Evolutionary conservation across 768 basidiomycete species (phyloP).

Genomic region (Rhodotorula toruloides): DNA sequence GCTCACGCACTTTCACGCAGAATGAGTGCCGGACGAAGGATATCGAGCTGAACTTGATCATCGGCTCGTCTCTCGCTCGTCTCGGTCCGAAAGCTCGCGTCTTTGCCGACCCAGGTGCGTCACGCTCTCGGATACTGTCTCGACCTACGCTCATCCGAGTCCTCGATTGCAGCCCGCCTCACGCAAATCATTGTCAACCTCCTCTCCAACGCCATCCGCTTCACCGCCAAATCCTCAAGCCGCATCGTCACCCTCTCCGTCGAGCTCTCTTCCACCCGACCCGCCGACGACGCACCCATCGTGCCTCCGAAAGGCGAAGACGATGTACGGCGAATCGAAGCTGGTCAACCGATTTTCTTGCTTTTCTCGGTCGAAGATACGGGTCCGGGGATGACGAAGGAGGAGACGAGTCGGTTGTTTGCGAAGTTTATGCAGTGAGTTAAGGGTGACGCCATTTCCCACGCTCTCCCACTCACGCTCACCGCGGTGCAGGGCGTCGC

Average conservation of each 20-base stretch:
- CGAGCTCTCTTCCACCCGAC: slow-evolving; percentile 42
- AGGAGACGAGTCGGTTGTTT: slow-evolving; percentile 44
- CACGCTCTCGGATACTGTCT: too few species aligned
- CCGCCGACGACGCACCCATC: slow-evolving; percentile 22
- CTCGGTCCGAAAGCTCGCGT: slow-evolving; percentile 30
- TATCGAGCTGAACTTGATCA: slow-evolving; percentile 44
- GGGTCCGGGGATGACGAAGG: slow-evolving; percentile 44
- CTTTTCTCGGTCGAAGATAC: slow-evolving; percentile 44
- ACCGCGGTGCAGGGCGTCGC: slow-evolving; percentile 41
- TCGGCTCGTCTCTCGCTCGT: slow-evolving; percentile 44
- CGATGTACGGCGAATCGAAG: slow-evolving; percentile 28
- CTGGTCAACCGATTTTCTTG: slow-evolving; percentile 41
- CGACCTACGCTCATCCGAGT: too few species aligned
- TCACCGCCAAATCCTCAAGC: slow-evolving; percentile 42
- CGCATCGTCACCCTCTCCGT: slow-evolving; percentile 41
- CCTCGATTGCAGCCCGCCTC: slow-evolving; percentile 42
- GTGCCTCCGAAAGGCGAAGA: slow-evolving; percentile 42
- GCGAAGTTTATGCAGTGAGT: slow-evolving; percentile 43
- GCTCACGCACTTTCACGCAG: too few species aligned
- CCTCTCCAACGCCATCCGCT: slow-evolving; percentile 46
- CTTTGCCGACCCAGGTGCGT: slow-evolving; percentile 28
- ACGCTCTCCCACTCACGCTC: too few species aligned
- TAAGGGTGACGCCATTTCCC: too few species aligned
- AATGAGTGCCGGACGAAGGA: slow-evolving; percentile 45
- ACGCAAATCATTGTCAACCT: slow-evolving; percentile 46